Percentiles rank a stretch among this genome's conserved stretches.
phyloP scores from a whole-genome alignment of 225 moss, liverwort and hornwort species.

The Neckera pumila region DNA sequence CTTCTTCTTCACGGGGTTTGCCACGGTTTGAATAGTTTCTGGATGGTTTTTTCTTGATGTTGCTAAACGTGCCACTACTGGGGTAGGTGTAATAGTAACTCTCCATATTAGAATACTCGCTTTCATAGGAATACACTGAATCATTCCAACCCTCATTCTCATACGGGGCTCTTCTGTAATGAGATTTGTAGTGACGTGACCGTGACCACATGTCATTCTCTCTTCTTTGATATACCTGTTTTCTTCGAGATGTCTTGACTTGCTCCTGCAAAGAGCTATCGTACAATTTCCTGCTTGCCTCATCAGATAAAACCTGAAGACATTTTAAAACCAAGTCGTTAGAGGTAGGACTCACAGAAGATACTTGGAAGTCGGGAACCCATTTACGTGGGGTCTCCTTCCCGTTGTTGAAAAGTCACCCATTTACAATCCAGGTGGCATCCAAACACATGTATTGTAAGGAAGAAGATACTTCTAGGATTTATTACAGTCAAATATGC shows the following conservation, averaged over 20 bases:
- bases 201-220: slow-evolving; percentile 18
- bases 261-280: slow-evolving; percentile 31
- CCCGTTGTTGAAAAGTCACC: neutral
- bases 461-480: neutral
- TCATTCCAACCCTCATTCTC: slow-evolving; percentile 14
- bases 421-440: neutral
- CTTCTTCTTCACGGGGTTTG: neutral
- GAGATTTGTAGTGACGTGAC: slow-evolving; percentile 1
- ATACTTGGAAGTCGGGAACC: neutral
- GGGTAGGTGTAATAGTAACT: slow-evolving; percentile 20
- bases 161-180: slow-evolving; percentile 1
- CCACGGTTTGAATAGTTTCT: neutral
- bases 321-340: neutral
- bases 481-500: neutral
- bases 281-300: slow-evolving; percentile 39
- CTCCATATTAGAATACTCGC: slow-evolving; percentile 27
- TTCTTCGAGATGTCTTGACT: slow-evolving; percentile 25
- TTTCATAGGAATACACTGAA: slow-evolving; percentile 9
- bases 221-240: slow-evolving; percentile 34
- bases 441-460: neutral
- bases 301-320: slow-evolving; percentile 41
- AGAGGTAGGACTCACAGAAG: neutral
- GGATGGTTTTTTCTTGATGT: slow-evolving; percentile 7
- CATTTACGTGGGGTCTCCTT: too few relatives aligned
- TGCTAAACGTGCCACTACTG: slow-evolving; percentile 10